Base-by-base conservation (phyloP, 2,329 filamentous ascomycete species). In the Orbilia ellipsospora region DNA sequence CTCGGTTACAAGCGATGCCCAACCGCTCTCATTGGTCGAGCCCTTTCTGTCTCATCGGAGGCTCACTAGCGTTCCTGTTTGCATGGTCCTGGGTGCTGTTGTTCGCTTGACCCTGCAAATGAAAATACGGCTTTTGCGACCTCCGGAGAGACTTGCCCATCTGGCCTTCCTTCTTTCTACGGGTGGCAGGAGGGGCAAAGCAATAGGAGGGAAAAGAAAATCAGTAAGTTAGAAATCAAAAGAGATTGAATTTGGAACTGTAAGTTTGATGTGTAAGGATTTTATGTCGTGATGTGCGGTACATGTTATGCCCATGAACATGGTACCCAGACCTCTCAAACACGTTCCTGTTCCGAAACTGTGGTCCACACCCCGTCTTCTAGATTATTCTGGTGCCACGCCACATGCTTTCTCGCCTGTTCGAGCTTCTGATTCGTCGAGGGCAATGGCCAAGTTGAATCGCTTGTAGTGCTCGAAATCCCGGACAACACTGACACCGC, bases 401-500 rank as follows among this genome's bases (percentile, higher is more conserved):
- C 72, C 28, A 65, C 73, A 26, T 76, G 62, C 36, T 77, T 72
- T 16, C 59, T 67, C 57, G 74, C 76, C 55, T 82, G 82, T 61
- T 77, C 51, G 0, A 81, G 81, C 31, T 81, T 77, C 68, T 84
- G 84, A 80, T 91, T 68, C 90, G 72, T 59, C 64, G 54, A 59
- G 45, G 45, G 69, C 64, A 59, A 60, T 65, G 45, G 59, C 88
- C 45, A 96, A 82, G 81, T 95, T 95, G 83, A 89, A 94, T 78
- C 88, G 87, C 83, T 92, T 94, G 74, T 94, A 84, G 55, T 85
- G 84, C 59, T 93, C 90, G 85, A 90, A 95, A 80, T 92, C 88
- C 75, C 89, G 88, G 2, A 95, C 90, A 40, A 95, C 91, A 77
- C 91, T 92, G 84, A 95, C 90, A 20, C 92, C 91, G 80, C 90